These are phyloP conservation scores for Hordeum marinum DNA, from an alignment of 176 grass and related monocot species.

Conservation along the genomic window DNA sequence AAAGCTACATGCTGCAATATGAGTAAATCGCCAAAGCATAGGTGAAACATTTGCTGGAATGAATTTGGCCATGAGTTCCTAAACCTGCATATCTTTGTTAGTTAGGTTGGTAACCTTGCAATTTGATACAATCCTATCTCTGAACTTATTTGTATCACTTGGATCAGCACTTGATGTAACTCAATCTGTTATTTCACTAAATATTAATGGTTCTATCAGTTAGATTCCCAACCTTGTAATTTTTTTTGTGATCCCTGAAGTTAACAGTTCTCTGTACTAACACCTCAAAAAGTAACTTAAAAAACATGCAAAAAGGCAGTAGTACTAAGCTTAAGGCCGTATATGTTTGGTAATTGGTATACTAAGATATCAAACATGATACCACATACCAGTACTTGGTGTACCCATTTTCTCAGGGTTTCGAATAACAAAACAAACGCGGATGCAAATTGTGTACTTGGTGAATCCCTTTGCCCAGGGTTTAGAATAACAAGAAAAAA, in stretches of 20 bases:
- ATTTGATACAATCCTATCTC: not conserved
- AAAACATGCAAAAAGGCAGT: not conserved
- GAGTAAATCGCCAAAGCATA: not conserved
- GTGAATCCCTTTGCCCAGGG: not conserved
- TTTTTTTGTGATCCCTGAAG: conserved; percentile 14
- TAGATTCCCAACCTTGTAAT: not conserved
- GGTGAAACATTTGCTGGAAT: not conserved
- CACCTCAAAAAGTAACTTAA: not conserved
- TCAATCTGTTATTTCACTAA: not conserved
- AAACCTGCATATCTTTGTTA: not conserved
- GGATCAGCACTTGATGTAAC: not conserved
- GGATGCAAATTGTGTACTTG: not conserved
- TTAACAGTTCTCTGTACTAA: not conserved
- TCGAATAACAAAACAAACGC: not conserved
- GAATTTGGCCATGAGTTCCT: not conserved
- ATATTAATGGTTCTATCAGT: not conserved
- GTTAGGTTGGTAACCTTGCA: not conserved
- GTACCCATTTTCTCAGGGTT: not conserved
- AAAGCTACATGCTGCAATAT: not conserved
- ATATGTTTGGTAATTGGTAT: not conserved
- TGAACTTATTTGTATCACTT: not conserved
- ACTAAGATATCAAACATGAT: not conserved
- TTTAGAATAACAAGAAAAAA: not conserved
- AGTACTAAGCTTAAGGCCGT: not conserved
- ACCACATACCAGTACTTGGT: not conserved